Percentiles rank a stretch among this genome's conserved stretches.
These are phyloP conservation scores for Ceratocystis alfenasii DNA, from an alignment of 2,329 filamentous ascomycete species.

Conservation along the genomic window DNA sequence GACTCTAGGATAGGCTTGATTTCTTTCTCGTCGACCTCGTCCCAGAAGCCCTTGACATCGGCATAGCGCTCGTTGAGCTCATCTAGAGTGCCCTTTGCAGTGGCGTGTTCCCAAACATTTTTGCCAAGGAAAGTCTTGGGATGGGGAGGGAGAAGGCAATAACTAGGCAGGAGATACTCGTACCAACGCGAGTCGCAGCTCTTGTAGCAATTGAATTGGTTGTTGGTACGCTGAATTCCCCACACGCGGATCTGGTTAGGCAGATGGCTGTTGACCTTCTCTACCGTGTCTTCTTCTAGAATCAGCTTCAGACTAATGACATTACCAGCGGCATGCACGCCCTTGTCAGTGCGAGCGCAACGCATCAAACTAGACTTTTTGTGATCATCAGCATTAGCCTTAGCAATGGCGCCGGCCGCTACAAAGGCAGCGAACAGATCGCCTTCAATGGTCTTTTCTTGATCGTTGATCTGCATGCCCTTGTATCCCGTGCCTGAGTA, in stretches of 20 bases:
- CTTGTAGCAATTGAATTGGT: constrained; percentile 88
- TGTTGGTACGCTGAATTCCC: constrained; percentile 82
- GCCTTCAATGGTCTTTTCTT: constrained; percentile 88
- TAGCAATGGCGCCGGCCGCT: constrained; percentile 82
- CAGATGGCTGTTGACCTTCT: constrained; percentile 80
- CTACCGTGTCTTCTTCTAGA: constrained; percentile 75
- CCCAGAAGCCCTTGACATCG: constrained; percentile 74
- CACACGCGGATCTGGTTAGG: constrained; percentile 86
- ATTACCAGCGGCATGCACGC: constrained; percentile 90
- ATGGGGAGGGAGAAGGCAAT: constrained; percentile 85
- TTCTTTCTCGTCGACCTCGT: constrained; percentile 64
- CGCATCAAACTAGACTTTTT: constrained; percentile 91
- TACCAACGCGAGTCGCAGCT: constrained; percentile 92
- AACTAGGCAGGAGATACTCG: constrained; percentile 90
- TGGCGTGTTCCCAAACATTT: constrained; percentile 66
- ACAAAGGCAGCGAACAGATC: constrained; percentile 91
- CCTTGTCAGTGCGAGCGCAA: constrained; percentile 93
- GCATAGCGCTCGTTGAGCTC: constrained; percentile 56
- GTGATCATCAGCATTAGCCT: constrained; percentile 90
- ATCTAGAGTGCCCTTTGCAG: constrained; percentile 59
- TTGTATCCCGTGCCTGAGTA: constrained; percentile 96
- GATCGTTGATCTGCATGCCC: constrained; percentile 80
- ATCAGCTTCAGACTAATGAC: constrained; percentile 93
- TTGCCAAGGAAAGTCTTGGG: constrained; percentile 75
- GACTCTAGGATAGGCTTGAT: constrained; percentile 58